A percentile compares a stretch with the other conserved stretches of the same genome.
Conservation (phyloP, 2,329 filamentous ascomycete genomes). For the Stagonosporopsis rhizophila region DNA sequence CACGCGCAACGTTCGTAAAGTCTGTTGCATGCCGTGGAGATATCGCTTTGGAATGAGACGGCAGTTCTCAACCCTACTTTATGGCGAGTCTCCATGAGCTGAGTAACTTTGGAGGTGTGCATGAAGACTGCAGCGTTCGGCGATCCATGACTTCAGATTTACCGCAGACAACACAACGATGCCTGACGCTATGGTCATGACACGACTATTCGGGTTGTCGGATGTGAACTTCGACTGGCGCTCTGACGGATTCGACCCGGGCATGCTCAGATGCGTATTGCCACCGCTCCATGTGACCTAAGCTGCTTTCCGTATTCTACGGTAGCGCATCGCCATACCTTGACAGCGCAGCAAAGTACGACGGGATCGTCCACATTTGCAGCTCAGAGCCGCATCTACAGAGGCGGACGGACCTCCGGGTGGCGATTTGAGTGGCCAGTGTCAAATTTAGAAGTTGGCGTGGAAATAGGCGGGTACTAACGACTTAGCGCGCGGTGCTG, state of each 20-base stretch:
- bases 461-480: constrained; percentile 6
- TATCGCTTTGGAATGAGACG: neutral
- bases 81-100: neutral
- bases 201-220: constrained; percentile 3
- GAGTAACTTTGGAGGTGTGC: neutral
- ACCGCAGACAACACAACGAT: neutral
- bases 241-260: neutral
- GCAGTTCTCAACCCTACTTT: neutral
- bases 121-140: neutral
- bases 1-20: neutral
- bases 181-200: constrained; percentile 8
- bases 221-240: neutral
- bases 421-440: constrained; percentile 1
- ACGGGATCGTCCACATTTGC: neutral
- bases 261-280: neutral
- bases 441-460: constrained; percentile 12
- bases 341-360: constrained; percentile 3
- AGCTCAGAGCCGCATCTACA: constrained; percentile 1
- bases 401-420: neutral
- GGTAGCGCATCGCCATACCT: neutral
- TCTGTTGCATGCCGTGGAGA: neutral
- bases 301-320: neutral
- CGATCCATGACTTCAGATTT: neutral
- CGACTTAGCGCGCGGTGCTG: constrained; percentile 2
- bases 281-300: neutral